These are phyloP conservation scores for Eucalyptus pauciflora DNA, from an alignment of 345 rosid species.

Conservation along the genomic window DNA sequence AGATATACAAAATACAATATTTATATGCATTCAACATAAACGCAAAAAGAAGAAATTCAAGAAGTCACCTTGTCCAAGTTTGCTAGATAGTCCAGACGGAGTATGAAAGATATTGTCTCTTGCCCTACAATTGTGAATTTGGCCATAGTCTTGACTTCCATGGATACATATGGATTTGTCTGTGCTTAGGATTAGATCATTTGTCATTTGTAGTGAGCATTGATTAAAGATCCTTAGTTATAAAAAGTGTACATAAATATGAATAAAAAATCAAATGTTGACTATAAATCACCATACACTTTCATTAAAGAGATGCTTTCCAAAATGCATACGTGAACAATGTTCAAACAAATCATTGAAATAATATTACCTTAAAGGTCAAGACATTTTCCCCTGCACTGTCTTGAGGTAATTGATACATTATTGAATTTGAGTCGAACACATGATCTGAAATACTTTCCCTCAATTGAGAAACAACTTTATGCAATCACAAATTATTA, in stretches of 20 bases:
- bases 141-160: background rate
- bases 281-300: background rate
- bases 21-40: background rate
- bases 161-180: background rate
- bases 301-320: background rate
- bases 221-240: background rate
- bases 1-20: no score
- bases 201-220: background rate
- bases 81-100: accelerated
- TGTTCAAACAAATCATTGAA: background rate
- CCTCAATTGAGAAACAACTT: background rate
- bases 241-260: background rate
- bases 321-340: background rate
- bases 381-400: background rate
- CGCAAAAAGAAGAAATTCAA: background rate
- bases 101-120: background rate
- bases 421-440: accelerated
- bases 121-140: background rate
- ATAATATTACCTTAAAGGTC: background rate
- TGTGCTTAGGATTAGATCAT: background rate
- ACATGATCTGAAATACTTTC: background rate
- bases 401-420: background rate
- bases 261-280: background rate
- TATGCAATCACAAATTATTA: background rate
- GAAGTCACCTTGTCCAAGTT: background rate